Evolutionary conservation across 2,329 filamentous ascomycete species (phyloP).

Genomic region (Aspergillus ochraceus): DNA sequence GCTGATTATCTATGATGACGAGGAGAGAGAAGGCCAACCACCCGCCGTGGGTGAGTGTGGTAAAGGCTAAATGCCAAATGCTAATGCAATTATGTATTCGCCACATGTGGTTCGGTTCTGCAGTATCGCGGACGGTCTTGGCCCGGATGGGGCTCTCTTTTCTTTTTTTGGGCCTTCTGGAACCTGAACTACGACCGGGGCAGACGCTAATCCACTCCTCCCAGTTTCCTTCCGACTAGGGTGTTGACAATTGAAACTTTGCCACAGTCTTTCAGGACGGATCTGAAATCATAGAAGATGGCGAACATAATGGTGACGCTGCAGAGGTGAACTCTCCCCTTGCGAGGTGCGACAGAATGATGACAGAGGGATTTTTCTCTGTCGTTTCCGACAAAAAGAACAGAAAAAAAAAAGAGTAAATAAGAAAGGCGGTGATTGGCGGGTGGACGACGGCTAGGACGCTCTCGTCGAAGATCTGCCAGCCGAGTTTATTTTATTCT

Average conservation of each 20-base stretch:
- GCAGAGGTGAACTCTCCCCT: too few species aligned
- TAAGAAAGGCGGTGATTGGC: not conserved
- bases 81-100: conserved; percentile 6
- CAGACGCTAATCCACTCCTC: too few species aligned
- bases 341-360: too few species aligned
- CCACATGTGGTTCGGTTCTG: not conserved
- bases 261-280: too few species aligned
- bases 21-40: too few species aligned
- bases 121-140: not conserved
- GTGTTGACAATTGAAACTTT: not conserved
- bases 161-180: not conserved
- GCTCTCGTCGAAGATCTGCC: conserved; percentile 1
- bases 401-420: not conserved
- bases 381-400: too few species aligned
- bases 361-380: not conserved
- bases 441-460: not conserved
- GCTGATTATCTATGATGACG: not conserved
- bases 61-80: too few species aligned
- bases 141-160: not conserved
- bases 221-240: not conserved
- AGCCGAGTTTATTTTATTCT: conserved; percentile 16
- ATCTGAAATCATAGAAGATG: too few species aligned
- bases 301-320: not conserved
- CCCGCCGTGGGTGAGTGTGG: too few species aligned
- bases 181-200: not conserved